phyloP scores from a whole-genome alignment of 2,329 filamentous ascomycete genomes.

The Trichoderma cornu-damae region DNA sequence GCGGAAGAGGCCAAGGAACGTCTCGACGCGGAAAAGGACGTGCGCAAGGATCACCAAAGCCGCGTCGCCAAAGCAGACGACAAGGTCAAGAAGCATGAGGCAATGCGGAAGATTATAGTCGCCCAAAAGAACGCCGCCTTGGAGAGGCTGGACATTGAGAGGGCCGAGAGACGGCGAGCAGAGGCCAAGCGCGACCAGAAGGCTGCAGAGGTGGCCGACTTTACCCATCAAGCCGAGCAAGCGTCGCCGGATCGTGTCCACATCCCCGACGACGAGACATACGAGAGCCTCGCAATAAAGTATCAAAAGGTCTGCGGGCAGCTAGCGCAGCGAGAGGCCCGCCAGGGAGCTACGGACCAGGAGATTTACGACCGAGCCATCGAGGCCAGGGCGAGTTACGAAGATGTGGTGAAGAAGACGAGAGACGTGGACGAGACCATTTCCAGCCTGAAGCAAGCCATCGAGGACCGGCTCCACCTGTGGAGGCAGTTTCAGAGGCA shows the following conservation, averaged over 20 bases:
- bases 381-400: slow-evolving; percentile 39
- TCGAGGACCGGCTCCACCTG: slow-evolving; percentile 63
- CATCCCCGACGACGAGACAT: slow-evolving; percentile 60
- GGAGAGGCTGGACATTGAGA: slow-evolving; percentile 45
- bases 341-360: slow-evolving; percentile 59
- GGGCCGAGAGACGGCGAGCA: slow-evolving; percentile 40
- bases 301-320: slow-evolving; percentile 53
- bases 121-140: slow-evolving; percentile 58
- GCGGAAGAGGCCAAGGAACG: slow-evolving; percentile 38
- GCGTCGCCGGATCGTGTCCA: slow-evolving; percentile 53
- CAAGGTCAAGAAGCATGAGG: slow-evolving; percentile 46
- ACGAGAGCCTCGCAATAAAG: slow-evolving; percentile 50
- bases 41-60: slow-evolving; percentile 39
- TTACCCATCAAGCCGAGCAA: slow-evolving; percentile 48
- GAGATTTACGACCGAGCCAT: slow-evolving; percentile 52
- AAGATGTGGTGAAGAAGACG: slow-evolving; percentile 41
- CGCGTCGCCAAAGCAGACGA: slow-evolving; percentile 52
- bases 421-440: slow-evolving; percentile 40
- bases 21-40: slow-evolving; percentile 30
- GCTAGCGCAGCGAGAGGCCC: slow-evolving; percentile 51
- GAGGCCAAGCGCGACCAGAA: slow-evolving; percentile 46
- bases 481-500: slow-evolving; percentile 78
- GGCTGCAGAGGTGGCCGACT: slow-evolving; percentile 46
- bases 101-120: slow-evolving; percentile 50
- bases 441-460: slow-evolving; percentile 49